Evolutionary conservation across 1,284 basidiomycete genomes (phyloP), one percentile per base, ranked within the genome.

Genomic region (Ustilago xerochloae): DNA sequence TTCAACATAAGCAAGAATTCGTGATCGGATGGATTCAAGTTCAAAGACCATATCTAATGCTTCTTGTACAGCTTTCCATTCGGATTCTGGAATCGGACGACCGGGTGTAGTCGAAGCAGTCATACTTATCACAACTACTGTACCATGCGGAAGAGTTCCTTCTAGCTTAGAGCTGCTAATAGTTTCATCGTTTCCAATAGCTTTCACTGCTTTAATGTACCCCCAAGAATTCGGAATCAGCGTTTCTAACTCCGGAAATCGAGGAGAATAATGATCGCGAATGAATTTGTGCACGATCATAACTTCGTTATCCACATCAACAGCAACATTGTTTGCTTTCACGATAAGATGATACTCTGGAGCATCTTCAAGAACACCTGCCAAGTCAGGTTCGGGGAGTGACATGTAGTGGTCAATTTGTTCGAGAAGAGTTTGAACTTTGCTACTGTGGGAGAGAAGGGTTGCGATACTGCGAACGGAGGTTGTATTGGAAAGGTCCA

Each of bases 241-340:
- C 77, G 96, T 92, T 84, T 98, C 97, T 20, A 99, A 89, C 81
- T 99, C 96, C 10, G 97, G 96, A 85, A 99, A 99, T 72, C 95
- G 93, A 22, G 92, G 89, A 1, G 92, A 90, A 85, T 99, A 99
- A 86, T 98, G 96, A 83, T 99, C 97, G 74, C 97, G 91, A 81
- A 99, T 97, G 87, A 97, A 99, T 91, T 99, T 99, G 87, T 99
- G 94, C 1, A 98, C 95, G 26, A 99, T 88, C 63, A 99, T 88
- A 62, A 97, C 93, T 85, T 99, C 97, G 80, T 99, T 99, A 85
- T 99, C 97, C 1, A 99, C 91, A 79, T 99, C 97, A 18, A 99
- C 97, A 1, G 94, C 94, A 64, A 98, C 87, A 86, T 99, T 99
- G 87, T 99, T 99, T 13, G 96, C 93, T 76, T 93, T 90, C 3